Evolutionary conservation across 1,139 yeast species (phyloP).

Genomic region (Scheffersomyces segobiensis): DNA sequence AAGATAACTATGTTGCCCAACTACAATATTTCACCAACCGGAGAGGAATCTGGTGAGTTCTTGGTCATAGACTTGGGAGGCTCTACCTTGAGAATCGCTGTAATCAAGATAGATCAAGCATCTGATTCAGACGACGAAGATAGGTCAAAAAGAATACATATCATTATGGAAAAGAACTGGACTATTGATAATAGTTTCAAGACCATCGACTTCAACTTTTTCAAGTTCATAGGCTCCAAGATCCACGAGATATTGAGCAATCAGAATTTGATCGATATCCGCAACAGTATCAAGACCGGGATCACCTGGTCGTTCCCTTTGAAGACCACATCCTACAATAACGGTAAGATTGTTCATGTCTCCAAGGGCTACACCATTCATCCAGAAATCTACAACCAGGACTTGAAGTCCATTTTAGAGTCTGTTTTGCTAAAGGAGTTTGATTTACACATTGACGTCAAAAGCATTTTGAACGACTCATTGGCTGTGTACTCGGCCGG

Average conservation of each 20-base stretch:
- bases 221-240: conserved; percentile 38
- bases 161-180: conserved; percentile 43
- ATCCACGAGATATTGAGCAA: conserved; percentile 29
- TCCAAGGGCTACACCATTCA: conserved; percentile 53
- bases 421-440: conserved; percentile 22
- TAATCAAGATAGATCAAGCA: conserved; percentile 35
- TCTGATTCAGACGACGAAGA: conserved; percentile 1
- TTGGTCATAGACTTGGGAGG: conserved; percentile 59
- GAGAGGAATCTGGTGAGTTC: conserved; percentile 43
- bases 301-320: conserved; percentile 64
- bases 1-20: conserved; percentile 50
- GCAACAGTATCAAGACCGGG: conserved; percentile 37
- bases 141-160: conserved; percentile 21
- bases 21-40: conserved; percentile 41
- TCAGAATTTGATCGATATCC: conserved; percentile 25
- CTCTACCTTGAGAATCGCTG: conserved; percentile 50
- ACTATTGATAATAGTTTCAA: conserved; percentile 39
- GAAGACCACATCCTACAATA: conserved; percentile 41
- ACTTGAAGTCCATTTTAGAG: conserved; percentile 46
- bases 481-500: conserved; percentile 52
- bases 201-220: conserved; percentile 38
- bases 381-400: conserved; percentile 38
- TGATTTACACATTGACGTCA: conserved; percentile 29
- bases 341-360: conserved; percentile 46
- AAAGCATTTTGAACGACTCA: conserved; percentile 43